Conservation (phyloP, 331 rosid genomes). For the Malus hybrid region DNA sequence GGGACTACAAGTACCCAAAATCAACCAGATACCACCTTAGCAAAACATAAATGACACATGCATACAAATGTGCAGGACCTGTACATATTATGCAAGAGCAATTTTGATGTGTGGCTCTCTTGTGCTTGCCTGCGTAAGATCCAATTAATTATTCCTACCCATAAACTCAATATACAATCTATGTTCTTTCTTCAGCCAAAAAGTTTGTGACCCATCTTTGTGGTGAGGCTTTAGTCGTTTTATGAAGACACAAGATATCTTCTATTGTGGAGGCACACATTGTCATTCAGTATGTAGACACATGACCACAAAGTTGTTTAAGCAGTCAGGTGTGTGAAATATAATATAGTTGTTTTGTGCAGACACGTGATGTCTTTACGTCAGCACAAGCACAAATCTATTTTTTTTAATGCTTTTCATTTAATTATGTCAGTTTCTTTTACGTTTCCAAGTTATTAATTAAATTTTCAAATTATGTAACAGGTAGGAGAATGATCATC, state of each 20-base stretch:
- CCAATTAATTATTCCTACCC: neutral
- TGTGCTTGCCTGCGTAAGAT: neutral
- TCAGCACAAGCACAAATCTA: neutral
- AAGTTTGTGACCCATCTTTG: neutral
- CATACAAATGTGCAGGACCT: neutral
- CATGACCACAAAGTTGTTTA: neutral
- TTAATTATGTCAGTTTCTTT: neutral
- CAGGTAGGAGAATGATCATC: neutral
- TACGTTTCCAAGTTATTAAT: neutral
- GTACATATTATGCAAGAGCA: neutral
- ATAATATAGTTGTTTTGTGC: neutral
- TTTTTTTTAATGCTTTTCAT: neutral
- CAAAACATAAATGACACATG: neutral
- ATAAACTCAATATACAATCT: neutral
- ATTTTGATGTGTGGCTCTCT: neutral
- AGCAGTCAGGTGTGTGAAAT: neutral
- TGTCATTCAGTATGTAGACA: neutral
- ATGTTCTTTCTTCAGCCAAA: neutral
- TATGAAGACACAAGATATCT: neutral
- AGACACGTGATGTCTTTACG: neutral
- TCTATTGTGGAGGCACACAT: neutral
- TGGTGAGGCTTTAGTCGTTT: neutral
- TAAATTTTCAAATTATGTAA: neutral
- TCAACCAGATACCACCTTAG: neutral
- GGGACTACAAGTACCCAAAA: neutral